These are phyloP conservation scores for Nannizzia gypsea DNA, from an alignment of 2,329 filamentous ascomycete species.

Conservation along the genomic window DNA sequence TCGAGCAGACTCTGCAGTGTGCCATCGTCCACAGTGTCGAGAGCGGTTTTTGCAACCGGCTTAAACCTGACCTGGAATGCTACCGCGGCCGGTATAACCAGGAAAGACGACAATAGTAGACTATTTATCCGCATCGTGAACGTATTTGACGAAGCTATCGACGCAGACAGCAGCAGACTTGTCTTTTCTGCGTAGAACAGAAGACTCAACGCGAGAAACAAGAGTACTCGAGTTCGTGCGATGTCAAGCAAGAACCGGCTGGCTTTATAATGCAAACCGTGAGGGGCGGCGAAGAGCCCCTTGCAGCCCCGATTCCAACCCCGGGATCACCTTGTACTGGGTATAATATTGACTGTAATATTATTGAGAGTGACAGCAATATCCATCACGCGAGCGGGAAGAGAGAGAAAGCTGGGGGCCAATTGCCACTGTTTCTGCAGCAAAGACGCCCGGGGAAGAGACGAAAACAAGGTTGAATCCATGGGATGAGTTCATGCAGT, in stretches of 20 bases:
- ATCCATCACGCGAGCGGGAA: not conserved
- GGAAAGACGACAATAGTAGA: constrained; percentile 4
- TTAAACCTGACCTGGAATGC: not conserved
- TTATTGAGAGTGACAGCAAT: not conserved
- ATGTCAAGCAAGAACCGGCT: not conserved
- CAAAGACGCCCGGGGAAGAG: not conserved
- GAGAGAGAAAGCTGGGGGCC: not conserved
- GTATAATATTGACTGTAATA: no score
- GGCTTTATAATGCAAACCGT: not conserved
- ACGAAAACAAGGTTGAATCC: not conserved
- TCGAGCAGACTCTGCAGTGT: constrained; percentile 44
- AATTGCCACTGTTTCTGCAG: not conserved
- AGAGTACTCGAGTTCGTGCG: not conserved
- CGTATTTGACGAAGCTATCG: not conserved
- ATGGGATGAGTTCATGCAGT: not conserved
- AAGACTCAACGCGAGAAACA: not conserved
- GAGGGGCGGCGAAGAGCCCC: not conserved
- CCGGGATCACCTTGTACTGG: not conserved
- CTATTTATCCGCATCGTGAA: constrained; percentile 1
- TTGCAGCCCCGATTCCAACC: not conserved
- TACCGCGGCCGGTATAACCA: not conserved
- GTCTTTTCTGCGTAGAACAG: not conserved
- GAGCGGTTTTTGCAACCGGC: constrained; percentile 10
- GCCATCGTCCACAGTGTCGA: constrained; percentile 36
- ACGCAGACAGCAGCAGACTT: not conserved